These are phyloP conservation scores for Imleria badia DNA, from an alignment of 768 basidiomycete genomes.

Conservation along the genomic window DNA sequence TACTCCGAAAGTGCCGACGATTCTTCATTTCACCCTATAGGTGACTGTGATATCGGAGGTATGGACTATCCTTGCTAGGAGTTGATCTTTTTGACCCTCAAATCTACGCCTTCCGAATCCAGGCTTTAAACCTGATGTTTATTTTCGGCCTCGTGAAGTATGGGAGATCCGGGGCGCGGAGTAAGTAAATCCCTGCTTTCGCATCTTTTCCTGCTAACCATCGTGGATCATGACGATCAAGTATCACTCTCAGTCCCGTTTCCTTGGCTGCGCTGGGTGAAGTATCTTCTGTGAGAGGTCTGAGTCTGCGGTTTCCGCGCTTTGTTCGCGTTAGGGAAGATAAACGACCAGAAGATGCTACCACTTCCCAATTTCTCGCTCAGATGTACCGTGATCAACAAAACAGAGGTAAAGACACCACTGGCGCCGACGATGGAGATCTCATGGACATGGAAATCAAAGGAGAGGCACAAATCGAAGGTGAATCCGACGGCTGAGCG, in stretches of 20 bases:
- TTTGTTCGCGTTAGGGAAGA: conserved; percentile 76
- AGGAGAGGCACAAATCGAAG: conserved; percentile 29
- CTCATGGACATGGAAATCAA: conserved; percentile 52
- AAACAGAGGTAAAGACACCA: conserved; percentile 30
- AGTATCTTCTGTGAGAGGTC: conserved; percentile 57
- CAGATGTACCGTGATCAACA: conserved; percentile 69
- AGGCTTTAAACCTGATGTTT: conserved; percentile 67
- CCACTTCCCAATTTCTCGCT: conserved; percentile 66
- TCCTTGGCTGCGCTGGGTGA: conserved; percentile 75
- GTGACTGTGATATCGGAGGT: conserved; percentile 71
- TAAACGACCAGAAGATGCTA: conserved; percentile 71
- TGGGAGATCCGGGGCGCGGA: conserved; percentile 90
- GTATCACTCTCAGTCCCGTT: conserved; percentile 82
- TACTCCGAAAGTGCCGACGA: conserved; percentile 56
- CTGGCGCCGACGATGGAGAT: conserved; percentile 57
- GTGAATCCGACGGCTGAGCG: conserved; percentile 27
- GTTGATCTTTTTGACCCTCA: neutral
- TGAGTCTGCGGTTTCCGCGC: conserved; percentile 86
- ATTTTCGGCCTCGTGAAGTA: conserved; percentile 71
- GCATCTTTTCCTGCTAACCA: conserved; percentile 5
- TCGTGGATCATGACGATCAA: conserved; percentile 25
- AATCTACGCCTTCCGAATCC: neutral
- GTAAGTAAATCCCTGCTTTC: conserved; percentile 35
- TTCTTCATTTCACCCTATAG: conserved; percentile 51
- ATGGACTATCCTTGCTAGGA: conserved; percentile 14